phyloP scores from a whole-genome alignment of 768 basidiomycete species.

The Hemileccinum impolitum region DNA sequence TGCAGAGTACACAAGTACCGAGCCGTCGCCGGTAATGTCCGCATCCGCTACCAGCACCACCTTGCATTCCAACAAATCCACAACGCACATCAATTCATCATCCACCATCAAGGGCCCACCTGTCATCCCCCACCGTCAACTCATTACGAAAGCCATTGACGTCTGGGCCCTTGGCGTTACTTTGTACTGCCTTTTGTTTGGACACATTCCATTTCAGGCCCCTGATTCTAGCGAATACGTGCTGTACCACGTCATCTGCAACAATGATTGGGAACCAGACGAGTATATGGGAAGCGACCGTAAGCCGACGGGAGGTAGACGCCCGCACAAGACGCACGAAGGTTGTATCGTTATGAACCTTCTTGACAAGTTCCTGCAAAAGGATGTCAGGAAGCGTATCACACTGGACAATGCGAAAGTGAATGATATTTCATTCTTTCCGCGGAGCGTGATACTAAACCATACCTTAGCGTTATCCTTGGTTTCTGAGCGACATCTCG shows the following conservation, averaged over 20 bases:
- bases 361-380: slow-evolving; percentile 75
- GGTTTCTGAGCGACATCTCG: slow-evolving; percentile 66
- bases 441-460: slow-evolving; percentile 1
- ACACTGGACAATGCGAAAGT: slow-evolving; percentile 84
- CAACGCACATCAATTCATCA: slow-evolving; percentile 29
- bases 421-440: slow-evolving; percentile 13
- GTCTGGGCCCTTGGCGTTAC: slow-evolving; percentile 98
- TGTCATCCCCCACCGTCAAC: slow-evolving; percentile 34
- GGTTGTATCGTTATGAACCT: slow-evolving; percentile 66
- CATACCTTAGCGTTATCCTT: slow-evolving; percentile 48
- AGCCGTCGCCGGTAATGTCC: slow-evolving; percentile 32
- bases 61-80: slow-evolving; percentile 28
- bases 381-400: slow-evolving; percentile 71
- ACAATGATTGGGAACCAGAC: slow-evolving; percentile 66
- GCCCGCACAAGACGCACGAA: slow-evolving; percentile 43
- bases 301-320: slow-evolving; percentile 61
- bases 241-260: slow-evolving; percentile 77
- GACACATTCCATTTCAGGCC: slow-evolving; percentile 72
- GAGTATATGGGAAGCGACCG: slow-evolving; percentile 69
- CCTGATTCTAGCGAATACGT: slow-evolving; percentile 61
- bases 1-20: slow-evolving; percentile 50
- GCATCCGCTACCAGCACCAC: slow-evolving; percentile 31
- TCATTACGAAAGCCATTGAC: slow-evolving; percentile 91
- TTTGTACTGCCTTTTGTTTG: slow-evolving; percentile 91
- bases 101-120: slow-evolving; percentile 28